A percentile compares a stretch with the other conserved stretches of the same genome.
These are phyloP conservation scores for Dothiorella sarmentorum DNA, from an alignment of 2,329 filamentous ascomycete genomes.

Conservation along the genomic window DNA sequence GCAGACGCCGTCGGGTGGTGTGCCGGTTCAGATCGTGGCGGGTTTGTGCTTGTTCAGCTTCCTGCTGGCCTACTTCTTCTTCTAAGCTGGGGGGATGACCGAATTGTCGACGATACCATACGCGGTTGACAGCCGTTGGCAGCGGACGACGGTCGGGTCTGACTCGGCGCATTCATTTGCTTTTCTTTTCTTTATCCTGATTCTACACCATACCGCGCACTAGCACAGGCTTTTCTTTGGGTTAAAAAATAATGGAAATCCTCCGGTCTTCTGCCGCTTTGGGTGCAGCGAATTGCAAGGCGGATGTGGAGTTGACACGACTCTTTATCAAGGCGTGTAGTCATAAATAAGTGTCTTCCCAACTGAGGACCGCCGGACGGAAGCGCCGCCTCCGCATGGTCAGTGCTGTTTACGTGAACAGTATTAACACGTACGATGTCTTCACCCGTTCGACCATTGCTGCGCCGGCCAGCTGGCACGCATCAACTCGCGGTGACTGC, in stretches of 20 bases:
- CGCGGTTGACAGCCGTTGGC: background rate
- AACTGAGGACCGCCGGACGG: background rate
- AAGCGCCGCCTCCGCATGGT: background rate
- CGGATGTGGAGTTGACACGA: background rate
- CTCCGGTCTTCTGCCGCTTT: background rate
- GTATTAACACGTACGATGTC: background rate
- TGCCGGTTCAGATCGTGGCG: conserved; percentile 82
- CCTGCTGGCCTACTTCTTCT: conserved; percentile 92
- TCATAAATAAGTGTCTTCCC: conserved; percentile 7
- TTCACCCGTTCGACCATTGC: no score
- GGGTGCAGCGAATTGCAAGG: background rate
- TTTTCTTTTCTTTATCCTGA: conserved; percentile 7
- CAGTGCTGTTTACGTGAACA: background rate
- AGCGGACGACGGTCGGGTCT: conserved; percentile 8
- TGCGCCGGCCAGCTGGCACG: conserved; percentile 6
- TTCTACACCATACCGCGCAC: conserved; percentile 14
- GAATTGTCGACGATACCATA: background rate
- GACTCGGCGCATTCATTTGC: conserved; percentile 11
- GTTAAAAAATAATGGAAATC: conserved; percentile 14
- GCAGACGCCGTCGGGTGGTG: conserved; percentile 63
- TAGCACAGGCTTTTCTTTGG: conserved; percentile 14
- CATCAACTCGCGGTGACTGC: background rate
- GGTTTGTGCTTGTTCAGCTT: conserved; percentile 85
- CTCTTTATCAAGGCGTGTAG: conserved; percentile 8
- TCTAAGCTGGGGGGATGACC: conserved; percentile 50